These are phyloP conservation scores for Neophaeococcomyces mojaviensis DNA, from an alignment of 2,329 filamentous ascomycete genomes.

Conservation along the genomic window DNA sequence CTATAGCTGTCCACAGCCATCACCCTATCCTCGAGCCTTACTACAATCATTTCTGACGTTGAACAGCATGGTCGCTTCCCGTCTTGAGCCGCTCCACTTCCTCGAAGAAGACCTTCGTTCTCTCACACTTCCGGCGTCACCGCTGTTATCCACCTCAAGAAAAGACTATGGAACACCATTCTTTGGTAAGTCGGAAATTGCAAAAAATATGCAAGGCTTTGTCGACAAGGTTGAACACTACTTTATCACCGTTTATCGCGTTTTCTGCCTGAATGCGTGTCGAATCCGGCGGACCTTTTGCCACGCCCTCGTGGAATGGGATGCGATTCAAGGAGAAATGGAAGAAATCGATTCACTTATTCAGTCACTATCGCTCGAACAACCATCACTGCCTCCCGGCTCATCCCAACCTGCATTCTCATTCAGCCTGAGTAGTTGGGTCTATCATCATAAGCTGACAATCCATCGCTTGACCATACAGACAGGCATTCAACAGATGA, in stretches of 20 bases:
- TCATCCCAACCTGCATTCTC: constrained; percentile 51
- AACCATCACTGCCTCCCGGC: constrained; percentile 46
- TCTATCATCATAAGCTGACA: constrained; percentile 80
- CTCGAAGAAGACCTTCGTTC: constrained; percentile 76
- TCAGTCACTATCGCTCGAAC: constrained; percentile 53
- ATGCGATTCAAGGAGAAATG: constrained; percentile 68
- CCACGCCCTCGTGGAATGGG: constrained; percentile 76
- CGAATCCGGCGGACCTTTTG: constrained; percentile 82
- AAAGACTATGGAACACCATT: not conserved
- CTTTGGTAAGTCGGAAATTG: not conserved
- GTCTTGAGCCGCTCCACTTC: constrained; percentile 63
- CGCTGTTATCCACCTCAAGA: not conserved
- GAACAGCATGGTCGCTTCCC: constrained; percentile 61
- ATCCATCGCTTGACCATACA: constrained; percentile 83
- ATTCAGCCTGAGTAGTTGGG: constrained; percentile 78
- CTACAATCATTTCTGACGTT: constrained; percentile 69
- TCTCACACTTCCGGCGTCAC: constrained; percentile 55
- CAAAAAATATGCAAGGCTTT: constrained; percentile 36
- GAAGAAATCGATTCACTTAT: constrained; percentile 68
- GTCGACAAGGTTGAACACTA: constrained; percentile 52
- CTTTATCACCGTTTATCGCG: constrained; percentile 76
- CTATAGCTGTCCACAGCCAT: constrained; percentile 70
- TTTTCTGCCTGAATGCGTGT: constrained; percentile 82
- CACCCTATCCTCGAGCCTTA: constrained; percentile 74
- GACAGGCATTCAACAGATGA: constrained; percentile 85